A percentile compares a stretch with the other conserved stretches of the same genome.
Evolutionary conservation across 1,139 yeast genomes (phyloP).

Genomic region (Protomyces gravidus): DNA sequence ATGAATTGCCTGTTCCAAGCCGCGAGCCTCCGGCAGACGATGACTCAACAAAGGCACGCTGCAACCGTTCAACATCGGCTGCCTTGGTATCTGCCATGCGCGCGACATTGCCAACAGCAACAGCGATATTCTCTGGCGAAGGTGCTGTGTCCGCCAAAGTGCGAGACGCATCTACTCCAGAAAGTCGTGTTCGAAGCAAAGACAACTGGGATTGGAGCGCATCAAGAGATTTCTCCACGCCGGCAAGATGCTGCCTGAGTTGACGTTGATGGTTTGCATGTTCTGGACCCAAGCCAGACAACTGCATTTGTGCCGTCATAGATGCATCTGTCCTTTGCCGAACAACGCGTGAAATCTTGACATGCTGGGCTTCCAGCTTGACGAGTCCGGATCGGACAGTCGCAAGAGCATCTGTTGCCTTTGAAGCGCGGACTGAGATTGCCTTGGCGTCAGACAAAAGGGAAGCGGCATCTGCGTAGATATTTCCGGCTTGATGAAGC

Average conservation of each 20-base stretch:
- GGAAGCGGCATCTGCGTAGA: background rate
- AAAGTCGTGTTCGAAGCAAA: slow-evolving; percentile 19
- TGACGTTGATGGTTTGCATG: slow-evolving; percentile 27
- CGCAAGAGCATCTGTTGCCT: background rate
- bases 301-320: slow-evolving; percentile 7
- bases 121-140: background rate
- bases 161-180: background rate
- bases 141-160: background rate
- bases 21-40: background rate
- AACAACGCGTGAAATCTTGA: slow-evolving; percentile 21
- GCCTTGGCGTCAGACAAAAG: background rate
- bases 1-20: background rate
- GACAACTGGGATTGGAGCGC: slow-evolving; percentile 23
- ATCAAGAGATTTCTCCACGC: slow-evolving; percentile 19
- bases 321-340: slow-evolving; percentile 27
- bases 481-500: background rate
- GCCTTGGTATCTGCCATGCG: background rate
- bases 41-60: background rate
- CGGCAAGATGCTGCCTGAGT: slow-evolving; percentile 13
- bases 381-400: slow-evolving; percentile 9
- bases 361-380: slow-evolving; percentile 28
- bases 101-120: background rate
- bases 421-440: background rate
- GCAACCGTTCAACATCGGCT: background rate
- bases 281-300: slow-evolving; percentile 28